Percentiles rank a stretch among this genome's conserved stretches.
phyloP scores from a whole-genome alignment of 2,329 filamentous ascomycete genomes.

The Cyphellophora attinorum region DNA sequence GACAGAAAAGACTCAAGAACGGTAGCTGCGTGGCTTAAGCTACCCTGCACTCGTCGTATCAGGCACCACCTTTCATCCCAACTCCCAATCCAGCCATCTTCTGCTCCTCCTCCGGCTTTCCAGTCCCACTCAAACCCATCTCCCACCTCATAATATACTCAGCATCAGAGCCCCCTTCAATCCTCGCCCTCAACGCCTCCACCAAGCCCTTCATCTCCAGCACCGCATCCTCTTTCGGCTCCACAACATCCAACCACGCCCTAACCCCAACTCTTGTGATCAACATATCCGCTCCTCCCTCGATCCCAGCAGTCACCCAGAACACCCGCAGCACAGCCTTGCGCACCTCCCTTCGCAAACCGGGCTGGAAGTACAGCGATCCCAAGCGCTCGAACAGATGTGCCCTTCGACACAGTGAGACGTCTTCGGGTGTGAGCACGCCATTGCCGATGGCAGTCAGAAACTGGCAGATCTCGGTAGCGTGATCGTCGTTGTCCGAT shows the following conservation, averaged over 20 bases:
- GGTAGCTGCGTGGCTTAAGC: no score
- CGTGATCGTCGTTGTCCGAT: slow-evolving; percentile 62
- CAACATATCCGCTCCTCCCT: slow-evolving; percentile 64
- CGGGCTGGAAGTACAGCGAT: slow-evolving; percentile 58
- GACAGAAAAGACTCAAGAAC: no score
- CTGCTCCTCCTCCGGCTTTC: no score
- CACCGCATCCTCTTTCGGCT: slow-evolving; percentile 3
- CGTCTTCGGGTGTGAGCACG: slow-evolving; percentile 24
- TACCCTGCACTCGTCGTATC: no score
- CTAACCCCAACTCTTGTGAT: slow-evolving; percentile 66
- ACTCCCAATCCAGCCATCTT: no score
- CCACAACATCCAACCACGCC: slow-evolving; percentile 48
- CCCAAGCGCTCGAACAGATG: slow-evolving; percentile 68
- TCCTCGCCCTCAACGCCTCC: slow-evolving; percentile 4
- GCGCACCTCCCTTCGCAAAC: slow-evolving; percentile 49
- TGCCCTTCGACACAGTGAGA: slow-evolving; percentile 43
- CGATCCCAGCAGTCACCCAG: slow-evolving; percentile 57
- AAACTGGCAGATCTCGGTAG: slow-evolving; percentile 51
- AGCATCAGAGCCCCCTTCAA: slow-evolving; percentile 6
- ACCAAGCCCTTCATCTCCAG: slow-evolving; percentile 7
- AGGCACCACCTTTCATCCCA: no score
- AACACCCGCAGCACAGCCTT: slow-evolving; percentile 54
- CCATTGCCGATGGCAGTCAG: slow-evolving; percentile 15
- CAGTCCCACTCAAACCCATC: neutral
- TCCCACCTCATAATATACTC: slow-evolving; percentile 11